A percentile compares a stretch with the other conserved stretches of the same genome.
Evolutionary conservation across 2,329 filamentous ascomycete genomes (phyloP).

Genomic region (Penicillium occitanis): DNA sequence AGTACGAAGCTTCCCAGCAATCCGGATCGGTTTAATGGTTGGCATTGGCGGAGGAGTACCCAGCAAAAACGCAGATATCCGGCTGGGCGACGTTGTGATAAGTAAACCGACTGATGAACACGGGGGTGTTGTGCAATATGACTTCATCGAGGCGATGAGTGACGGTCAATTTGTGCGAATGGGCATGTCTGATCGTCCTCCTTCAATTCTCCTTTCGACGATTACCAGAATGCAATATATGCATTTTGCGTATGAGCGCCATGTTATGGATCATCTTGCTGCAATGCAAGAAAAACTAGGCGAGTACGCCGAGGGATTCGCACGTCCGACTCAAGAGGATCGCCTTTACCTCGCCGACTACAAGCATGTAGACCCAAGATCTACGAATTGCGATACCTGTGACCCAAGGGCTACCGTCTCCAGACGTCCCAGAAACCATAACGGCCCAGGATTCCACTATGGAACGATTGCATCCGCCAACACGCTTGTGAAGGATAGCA

Average conservation of each 20-base stretch:
- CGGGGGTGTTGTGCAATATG: not conserved
- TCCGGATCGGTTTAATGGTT: not conserved
- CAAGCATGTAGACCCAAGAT: not conserved
- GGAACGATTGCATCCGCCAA: constrained; percentile 31
- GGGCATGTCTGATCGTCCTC: not conserved
- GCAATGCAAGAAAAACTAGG: not conserved
- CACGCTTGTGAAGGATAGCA: constrained; percentile 21
- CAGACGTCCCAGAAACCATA: constrained; percentile 18
- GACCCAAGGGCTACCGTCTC: not conserved
- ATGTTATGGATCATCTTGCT: not conserved
- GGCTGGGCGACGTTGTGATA: constrained; percentile 6
- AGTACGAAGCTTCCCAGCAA: not conserved
- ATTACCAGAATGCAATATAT: not conserved
- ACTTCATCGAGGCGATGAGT: not conserved
- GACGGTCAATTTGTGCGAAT: not conserved
- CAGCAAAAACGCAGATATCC: not conserved
- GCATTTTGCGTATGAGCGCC: not conserved
- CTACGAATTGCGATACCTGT: not conserved
- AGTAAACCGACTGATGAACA: not conserved
- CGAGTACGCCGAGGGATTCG: not conserved
- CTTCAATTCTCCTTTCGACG: not conserved
- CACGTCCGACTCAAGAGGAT: not conserved
- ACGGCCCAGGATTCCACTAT: constrained; percentile 26
- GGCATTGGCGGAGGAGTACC: constrained; percentile 8
- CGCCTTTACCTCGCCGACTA: not conserved